These are phyloP conservation scores for Wickerhamomyces sp. DNA, from an alignment of 1,139 yeast genomes.

Conservation along the genomic window DNA sequence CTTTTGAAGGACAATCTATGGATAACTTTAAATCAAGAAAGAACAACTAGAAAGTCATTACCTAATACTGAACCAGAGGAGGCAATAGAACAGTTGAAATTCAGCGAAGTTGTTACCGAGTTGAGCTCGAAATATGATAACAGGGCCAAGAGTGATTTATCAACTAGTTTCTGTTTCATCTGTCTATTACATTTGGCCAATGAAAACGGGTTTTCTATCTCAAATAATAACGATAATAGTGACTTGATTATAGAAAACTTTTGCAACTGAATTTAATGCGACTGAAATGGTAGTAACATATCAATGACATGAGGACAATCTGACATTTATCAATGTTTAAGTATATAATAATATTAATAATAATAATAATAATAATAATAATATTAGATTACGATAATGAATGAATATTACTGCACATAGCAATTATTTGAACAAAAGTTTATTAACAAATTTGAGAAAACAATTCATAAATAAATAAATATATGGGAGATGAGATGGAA, in stretches of 20 bases:
- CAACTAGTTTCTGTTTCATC: conserved; percentile 87
- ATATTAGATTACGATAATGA: too few relatives aligned
- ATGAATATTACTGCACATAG: too few relatives aligned
- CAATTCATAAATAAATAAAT: not conserved
- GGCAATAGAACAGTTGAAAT: conserved; percentile 13
- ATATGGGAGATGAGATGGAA: not conserved
- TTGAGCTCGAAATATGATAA: conserved; percentile 47
- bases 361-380: too few relatives aligned
- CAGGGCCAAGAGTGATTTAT: conserved; percentile 55
- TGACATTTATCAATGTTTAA: too few relatives aligned
- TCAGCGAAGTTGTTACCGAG: conserved; percentile 28
- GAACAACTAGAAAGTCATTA: conserved; percentile 7
- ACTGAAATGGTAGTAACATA: too few relatives aligned
- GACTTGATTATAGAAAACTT: conserved; percentile 40
- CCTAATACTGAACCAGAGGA: not conserved
- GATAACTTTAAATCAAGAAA: conserved; percentile 44
- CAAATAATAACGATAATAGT: conserved; percentile 48
- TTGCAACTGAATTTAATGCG: not conserved
- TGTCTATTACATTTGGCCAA: conserved; percentile 85
- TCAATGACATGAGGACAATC: too few relatives aligned
- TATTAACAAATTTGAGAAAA: too few relatives aligned
- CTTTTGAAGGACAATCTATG: conserved; percentile 79
- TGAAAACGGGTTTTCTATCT: conserved; percentile 72
- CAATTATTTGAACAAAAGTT: too few relatives aligned
- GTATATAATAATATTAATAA: too few relatives aligned